Base-by-base conservation (phyloP, 2,329 filamentous ascomycete genomes). In the Hirsutella thompsonii region DNA sequence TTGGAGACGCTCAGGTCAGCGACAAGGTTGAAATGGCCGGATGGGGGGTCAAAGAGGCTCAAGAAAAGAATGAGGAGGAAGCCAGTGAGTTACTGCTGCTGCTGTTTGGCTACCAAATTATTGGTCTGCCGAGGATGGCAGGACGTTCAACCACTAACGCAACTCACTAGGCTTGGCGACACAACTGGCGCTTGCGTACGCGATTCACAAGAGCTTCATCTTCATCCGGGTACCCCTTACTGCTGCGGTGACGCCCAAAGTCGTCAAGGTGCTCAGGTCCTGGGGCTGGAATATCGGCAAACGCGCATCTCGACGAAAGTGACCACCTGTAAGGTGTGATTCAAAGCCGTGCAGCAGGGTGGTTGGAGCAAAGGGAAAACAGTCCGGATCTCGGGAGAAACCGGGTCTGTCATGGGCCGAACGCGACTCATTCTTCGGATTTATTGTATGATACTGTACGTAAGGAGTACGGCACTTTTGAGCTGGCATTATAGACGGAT, bases 251-350 rank as follows among this genome's bases (percentile, higher is more conserved):
- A 88, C 86, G 8, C 92, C 92, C 2, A 95, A 93, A 63, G 81
- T 96, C n/a, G 92, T 95, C 54, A 93, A 87, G 63, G 76, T 79
- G 11, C 68, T 98, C 21, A 72, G 90, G 48, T 73, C 77, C 11
- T 94, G 90, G 87, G 92, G 92, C 5, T 96, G 86, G 81, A 79
- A 96, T 57, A 92, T 98, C 55, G 90, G 90, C 39, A 94, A 87
- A 68, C 72, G 78, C 52, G 52, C 49, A 38, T 47, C 49, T 20
- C 44, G 44, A 36, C 43, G 42, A 44, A 20, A 16, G 26, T 36
- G 39, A 21, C 32, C 4, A 16, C 14, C 14, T 19, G 11, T 9
- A 18, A 16, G n/a, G 32, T 34, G 32, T 18, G 14, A 19, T 16
- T 18, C 8, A 14, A 16, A 18, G n/a, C n/a, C 9, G n/a, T 34